Base-by-base conservation (phyloP, 129 eudicot genomes). In the Saposhnikovia divaricata region DNA sequence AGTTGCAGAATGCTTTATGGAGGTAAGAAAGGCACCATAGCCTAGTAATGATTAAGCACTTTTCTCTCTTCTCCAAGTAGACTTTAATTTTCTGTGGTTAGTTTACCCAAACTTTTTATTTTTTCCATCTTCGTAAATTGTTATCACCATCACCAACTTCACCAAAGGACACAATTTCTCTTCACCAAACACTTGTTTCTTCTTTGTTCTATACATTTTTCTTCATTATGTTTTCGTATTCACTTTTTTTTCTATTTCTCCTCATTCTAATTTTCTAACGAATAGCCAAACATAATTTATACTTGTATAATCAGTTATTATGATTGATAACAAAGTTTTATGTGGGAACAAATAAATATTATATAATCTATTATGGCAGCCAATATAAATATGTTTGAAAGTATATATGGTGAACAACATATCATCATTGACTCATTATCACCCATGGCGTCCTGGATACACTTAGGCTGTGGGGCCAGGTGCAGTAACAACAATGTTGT, bases 1-100 rank as follows among this genome's bases (percentile, higher is more conserved):
- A 87, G 75, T 80, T 95, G 85, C 89, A 91, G 81, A 84, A 78
- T 78, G 93, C 89, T 18, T 83, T 92, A 81, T 95, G 96, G 96
- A 95, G 93, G 98, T 95, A 61, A n/a, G 15, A 80, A 81, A 71
- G 12, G 21, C 19, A 42, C 31, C 50, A 4, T 10, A 10, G 3
- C 28, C 1, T 10, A 21, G 18, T 21, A 40, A 13, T 73, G 51
- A 42, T 21, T 1, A 5, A 27, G 4, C 76, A 39, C 44, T n/a
- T 72, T 38, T 72, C 53, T 18, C 5, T 74, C 16, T 46, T 18
- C 37, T 73, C 14, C 10, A 19, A 43, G 48, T 12, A 73, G 9
- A 73, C 28, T 25, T 66, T 66, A 13, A 12, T 55, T 55, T 51
- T 55, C 63, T 21, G 63, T 1, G 11, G 10, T 6, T 55, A 55